Percentiles rank a stretch among this genome's conserved stretches.
phyloP scores from a whole-genome alignment of 345 rosid species.

The Lumnitzera racemosa region DNA sequence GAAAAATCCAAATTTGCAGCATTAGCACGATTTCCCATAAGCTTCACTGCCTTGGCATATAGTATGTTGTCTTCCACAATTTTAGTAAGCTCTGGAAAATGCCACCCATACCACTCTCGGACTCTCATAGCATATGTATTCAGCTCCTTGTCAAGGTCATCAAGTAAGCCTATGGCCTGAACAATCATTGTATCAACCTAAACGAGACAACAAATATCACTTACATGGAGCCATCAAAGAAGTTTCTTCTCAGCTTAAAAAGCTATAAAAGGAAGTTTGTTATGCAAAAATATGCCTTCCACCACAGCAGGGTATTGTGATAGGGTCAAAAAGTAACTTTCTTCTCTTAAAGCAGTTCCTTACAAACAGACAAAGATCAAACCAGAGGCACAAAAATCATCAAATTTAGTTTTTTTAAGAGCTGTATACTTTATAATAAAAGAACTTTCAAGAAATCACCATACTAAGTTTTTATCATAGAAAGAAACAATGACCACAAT shows the following conservation, averaged over 20 bases:
- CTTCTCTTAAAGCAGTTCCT: too few relatives aligned
- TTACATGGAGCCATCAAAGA: background rate
- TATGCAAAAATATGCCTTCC: too few relatives aligned
- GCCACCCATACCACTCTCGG: conserved; percentile 94
- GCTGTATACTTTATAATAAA: too few relatives aligned
- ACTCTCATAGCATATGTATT: conserved; percentile 88
- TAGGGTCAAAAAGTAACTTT: too few relatives aligned
- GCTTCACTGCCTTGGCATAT: conserved; percentile 80
- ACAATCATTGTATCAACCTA: conserved; percentile 95
- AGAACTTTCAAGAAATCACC: too few relatives aligned
- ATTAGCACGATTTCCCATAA: conserved; percentile 73
- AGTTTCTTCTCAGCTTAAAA: background rate
- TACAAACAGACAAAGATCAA: too few relatives aligned
- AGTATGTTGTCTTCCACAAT: conserved; percentile 70
- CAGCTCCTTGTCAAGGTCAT: conserved; percentile 91
- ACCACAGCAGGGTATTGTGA: too few relatives aligned
- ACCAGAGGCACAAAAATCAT: too few relatives aligned
- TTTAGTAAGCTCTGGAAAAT: conserved; percentile 94
- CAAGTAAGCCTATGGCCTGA: conserved; percentile 90
- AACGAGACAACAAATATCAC: conserved; percentile 5
- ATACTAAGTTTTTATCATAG: too few relatives aligned
- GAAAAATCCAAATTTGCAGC: conserved; percentile 88
- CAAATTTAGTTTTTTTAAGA: too few relatives aligned
- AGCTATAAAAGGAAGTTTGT: background rate
- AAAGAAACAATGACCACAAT: too few relatives aligned